phyloP scores from a whole-genome alignment of 306 rosid species.

The Cyclanthera cordifolia region DNA sequence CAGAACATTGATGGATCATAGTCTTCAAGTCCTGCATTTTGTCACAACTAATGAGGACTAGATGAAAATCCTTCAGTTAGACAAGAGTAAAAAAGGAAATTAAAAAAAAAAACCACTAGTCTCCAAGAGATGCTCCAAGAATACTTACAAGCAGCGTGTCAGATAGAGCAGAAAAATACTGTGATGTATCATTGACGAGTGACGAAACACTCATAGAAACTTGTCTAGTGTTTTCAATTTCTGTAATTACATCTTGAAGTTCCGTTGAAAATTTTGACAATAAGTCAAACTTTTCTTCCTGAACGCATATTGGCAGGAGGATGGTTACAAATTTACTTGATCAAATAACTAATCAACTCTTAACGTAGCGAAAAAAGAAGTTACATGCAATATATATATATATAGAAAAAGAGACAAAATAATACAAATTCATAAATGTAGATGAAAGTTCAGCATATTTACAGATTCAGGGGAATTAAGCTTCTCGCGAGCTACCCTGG shows the following conservation, averaged over 20 bases:
- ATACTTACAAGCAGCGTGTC: conserved; percentile 53
- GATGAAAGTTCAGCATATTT: conserved; percentile 5
- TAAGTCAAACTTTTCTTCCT: conserved; percentile 51
- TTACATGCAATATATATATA: background rate
- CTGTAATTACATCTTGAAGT: conserved; percentile 44
- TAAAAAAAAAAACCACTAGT: background rate
- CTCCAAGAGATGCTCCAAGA: conserved; percentile 15
- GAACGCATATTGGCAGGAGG: conserved; percentile 18
- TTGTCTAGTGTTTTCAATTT: conserved; percentile 48
- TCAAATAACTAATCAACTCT: background rate
- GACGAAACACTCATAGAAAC: conserved; percentile 32
- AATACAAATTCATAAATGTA: conserved; percentile 5
- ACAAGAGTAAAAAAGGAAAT: background rate
- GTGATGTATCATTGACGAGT: conserved; percentile 44
- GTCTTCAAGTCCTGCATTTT: conserved; percentile 52
- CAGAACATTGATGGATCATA: conserved; percentile 26
- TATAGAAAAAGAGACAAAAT: background rate
- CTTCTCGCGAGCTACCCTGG: conserved; percentile 44
- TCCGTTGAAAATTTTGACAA: conserved; percentile 30
- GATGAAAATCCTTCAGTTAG: background rate
- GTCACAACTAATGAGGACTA: background rate
- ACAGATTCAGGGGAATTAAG: conserved; percentile 33
- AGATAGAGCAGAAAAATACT: conserved; percentile 37
- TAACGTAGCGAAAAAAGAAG: background rate
- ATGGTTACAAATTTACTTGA: background rate